Conservation (phyloP, 1,284 basidiomycete genomes). For the Chiua sp. region DNA sequence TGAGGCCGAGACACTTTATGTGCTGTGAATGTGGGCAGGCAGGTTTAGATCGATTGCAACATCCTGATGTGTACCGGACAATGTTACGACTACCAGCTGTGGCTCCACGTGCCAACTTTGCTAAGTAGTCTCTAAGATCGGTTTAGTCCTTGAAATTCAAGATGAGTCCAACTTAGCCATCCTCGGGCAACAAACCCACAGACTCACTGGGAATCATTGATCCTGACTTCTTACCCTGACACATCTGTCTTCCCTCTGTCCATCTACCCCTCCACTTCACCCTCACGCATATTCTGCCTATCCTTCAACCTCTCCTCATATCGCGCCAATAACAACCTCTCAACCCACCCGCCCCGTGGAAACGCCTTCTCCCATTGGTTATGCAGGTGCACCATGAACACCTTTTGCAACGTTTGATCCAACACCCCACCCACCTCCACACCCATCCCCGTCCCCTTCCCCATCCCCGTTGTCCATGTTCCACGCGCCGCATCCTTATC, state of each 20-base stretch:
- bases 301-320: conserved; percentile 55
- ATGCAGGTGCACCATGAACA: conserved; percentile 90
- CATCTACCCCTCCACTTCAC: too few relatives aligned
- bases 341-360: conserved; percentile 81
- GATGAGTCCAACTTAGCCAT: neutral
- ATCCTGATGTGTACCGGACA: too few relatives aligned
- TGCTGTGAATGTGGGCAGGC: too few relatives aligned
- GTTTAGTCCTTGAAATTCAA: neutral
- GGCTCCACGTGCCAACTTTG: neutral
- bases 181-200: neutral
- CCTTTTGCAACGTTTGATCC: conserved; percentile 65
- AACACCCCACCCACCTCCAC: conserved; percentile 69
- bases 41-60: too few relatives aligned
- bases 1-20: too few relatives aligned
- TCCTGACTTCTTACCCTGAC: neutral
- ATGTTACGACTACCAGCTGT: too few relatives aligned
- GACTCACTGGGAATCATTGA: neutral
- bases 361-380: conserved; percentile 93
- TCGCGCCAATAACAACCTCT: conserved; percentile 68
- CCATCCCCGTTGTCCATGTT: conserved; percentile 62
- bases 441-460: conserved; percentile 59
- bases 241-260: neutral
- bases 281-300: neutral
- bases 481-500: conserved; percentile 40
- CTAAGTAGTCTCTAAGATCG: neutral